Conservation (phyloP, 164 flowering plant genomes). For the Chimonanthus salicifolius region DNA sequence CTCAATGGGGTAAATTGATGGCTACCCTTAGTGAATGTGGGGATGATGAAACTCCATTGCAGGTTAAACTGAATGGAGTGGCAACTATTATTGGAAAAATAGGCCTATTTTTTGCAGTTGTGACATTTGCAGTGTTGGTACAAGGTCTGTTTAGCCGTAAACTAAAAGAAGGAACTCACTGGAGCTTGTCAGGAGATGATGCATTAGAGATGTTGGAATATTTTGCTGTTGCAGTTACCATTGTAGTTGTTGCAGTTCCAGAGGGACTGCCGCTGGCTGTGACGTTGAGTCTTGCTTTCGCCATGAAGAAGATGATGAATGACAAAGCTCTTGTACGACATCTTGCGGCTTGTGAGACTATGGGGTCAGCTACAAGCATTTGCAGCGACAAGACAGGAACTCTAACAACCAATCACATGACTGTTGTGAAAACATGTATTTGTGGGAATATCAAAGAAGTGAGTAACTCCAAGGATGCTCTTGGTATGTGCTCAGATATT, state of each 20-base stretch:
- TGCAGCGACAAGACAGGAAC: constrained; percentile 98
- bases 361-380: constrained; percentile 87
- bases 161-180: constrained; percentile 53
- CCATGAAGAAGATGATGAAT: no score
- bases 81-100: no score
- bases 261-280: constrained; percentile 76
- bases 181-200: constrained; percentile 77
- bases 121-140: constrained; percentile 85
- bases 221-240: constrained; percentile 59
- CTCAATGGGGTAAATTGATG: constrained; percentile 28
- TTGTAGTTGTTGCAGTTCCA: constrained; percentile 93
- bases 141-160: constrained; percentile 62
- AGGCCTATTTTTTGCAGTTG: constrained; percentile 17
- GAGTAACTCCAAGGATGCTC: constrained; percentile 16
- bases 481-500: constrained; percentile 30
- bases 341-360: constrained; percentile 26
- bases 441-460: constrained; percentile 24
- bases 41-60: no score
- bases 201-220: constrained; percentile 39
- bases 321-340: no score
- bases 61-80: no score
- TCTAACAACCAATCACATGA: constrained; percentile 8
- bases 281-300: no score
- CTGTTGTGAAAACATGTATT: no score
- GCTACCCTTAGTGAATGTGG: no score